Evolutionary conservation across 441 rosid species (phyloP).

Genomic region (Erodium texanum): DNA sequence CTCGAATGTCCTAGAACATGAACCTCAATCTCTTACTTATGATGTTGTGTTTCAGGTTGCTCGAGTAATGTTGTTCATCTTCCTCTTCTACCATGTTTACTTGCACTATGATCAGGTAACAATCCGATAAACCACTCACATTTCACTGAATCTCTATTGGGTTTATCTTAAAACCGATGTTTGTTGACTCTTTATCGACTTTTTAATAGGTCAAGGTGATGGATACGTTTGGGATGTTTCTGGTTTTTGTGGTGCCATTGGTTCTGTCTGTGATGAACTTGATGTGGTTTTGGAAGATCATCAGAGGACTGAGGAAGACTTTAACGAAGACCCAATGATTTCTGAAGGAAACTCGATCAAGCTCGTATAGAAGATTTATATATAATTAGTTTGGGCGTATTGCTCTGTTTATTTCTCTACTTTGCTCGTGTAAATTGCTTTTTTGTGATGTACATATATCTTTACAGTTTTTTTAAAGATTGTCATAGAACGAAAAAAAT

Average conservation of each 20-base stretch:
- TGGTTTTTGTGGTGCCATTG: constrained; percentile 30
- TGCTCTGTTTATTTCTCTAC: too few species aligned
- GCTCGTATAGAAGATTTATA: too few species aligned
- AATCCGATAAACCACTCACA: not conserved
- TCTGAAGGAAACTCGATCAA: too few species aligned
- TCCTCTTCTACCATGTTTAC: constrained; percentile 42
- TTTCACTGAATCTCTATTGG: not conserved
- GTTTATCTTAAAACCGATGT: not conserved
- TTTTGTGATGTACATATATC: too few species aligned
- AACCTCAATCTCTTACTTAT: not conserved
- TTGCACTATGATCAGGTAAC: constrained; percentile 43
- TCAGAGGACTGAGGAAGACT: constrained; percentile 36
- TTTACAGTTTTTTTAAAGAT: too few species aligned
- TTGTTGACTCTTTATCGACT: not conserved
- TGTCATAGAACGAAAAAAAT: too few species aligned
- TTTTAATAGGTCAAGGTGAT: not conserved
- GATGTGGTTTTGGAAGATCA: constrained; percentile 39
- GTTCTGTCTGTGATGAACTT: constrained; percentile 27
- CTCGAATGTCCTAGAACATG: not conserved
- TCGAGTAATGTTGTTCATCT: constrained; percentile 39
- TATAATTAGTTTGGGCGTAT: too few species aligned
- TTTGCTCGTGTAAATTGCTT: too few species aligned
- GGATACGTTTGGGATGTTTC: constrained; percentile 19
- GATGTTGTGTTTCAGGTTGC: constrained; percentile 32
- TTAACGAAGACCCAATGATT: constrained; percentile 3